Evolutionary conservation across 2,329 filamentous ascomycete species (phyloP).

Genomic region (Colletotrichum neosansevieriae): DNA sequence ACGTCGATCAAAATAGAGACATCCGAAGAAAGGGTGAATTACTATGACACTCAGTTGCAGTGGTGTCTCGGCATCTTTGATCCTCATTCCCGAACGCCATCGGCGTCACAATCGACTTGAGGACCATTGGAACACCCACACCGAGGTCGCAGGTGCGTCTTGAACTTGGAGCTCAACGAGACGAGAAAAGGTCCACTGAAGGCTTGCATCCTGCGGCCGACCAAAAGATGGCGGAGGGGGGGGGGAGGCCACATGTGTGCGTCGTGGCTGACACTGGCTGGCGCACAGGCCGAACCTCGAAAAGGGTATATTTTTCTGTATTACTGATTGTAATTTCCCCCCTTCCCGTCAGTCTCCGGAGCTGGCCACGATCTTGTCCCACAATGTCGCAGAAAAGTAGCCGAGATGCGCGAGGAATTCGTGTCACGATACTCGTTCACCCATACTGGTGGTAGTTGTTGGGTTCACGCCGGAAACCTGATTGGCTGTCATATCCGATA

Average conservation of each 20-base stretch:
- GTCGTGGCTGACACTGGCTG: slow-evolving; percentile 22
- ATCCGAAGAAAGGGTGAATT: neutral
- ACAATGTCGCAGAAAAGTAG: slow-evolving; percentile 5
- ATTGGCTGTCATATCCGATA: slow-evolving; percentile 17
- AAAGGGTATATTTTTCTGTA: slow-evolving; percentile 8
- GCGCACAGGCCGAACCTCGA: slow-evolving; percentile 7
- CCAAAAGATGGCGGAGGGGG: slow-evolving; percentile 4
- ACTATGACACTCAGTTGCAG: neutral
- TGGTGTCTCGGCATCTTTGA: neutral
- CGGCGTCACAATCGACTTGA: neutral
- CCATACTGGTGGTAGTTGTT: slow-evolving; percentile 1
- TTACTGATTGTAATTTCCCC: slow-evolving; percentile 25
- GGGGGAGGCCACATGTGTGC: neutral
- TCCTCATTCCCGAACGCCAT: neutral
- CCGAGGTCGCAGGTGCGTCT: neutral
- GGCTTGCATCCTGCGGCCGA: slow-evolving; percentile 11
- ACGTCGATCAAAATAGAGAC: slow-evolving; percentile 2
- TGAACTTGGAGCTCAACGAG: neutral
- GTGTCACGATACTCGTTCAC: slow-evolving; percentile 4
- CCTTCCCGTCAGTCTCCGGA: slow-evolving; percentile 3
- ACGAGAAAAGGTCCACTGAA: neutral
- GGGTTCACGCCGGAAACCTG: neutral
- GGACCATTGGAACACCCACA: neutral
- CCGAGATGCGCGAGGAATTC: neutral
- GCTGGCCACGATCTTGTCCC: neutral